Evolutionary conservation across 2,329 filamentous ascomycete species (phyloP).

Genomic region (Leptodontidium sp.): DNA sequence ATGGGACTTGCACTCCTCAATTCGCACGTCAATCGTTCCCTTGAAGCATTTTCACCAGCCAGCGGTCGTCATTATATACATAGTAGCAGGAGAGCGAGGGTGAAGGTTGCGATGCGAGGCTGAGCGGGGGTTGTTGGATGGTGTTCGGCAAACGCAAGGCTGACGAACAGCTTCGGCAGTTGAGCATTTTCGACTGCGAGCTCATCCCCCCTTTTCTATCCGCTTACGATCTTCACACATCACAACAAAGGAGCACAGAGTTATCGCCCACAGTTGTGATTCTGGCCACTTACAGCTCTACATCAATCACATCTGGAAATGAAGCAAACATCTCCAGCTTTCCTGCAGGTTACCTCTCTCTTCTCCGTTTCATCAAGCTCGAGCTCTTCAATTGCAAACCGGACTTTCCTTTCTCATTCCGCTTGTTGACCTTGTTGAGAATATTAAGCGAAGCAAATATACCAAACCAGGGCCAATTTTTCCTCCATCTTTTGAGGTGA

Average conservation of each 20-base stretch:
- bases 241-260: neutral
- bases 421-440: neutral
- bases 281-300: neutral
- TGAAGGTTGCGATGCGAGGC: conserved; percentile 4
- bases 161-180: conserved; percentile 7
- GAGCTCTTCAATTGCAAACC: too few species aligned
- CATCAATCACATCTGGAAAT: neutral
- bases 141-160: neutral
- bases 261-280: neutral
- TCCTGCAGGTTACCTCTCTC: too few species aligned
- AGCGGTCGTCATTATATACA: too few species aligned
- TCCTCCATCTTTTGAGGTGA: too few species aligned
- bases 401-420: neutral
- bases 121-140: neutral
- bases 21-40: conserved; percentile 3
- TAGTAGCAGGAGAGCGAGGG: neutral
- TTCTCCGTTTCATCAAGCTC: too few species aligned
- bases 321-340: too few species aligned
- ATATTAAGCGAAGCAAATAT: neutral
- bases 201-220: neutral
- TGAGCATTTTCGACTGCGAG: neutral
- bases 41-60: neutral
- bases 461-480: too few species aligned
- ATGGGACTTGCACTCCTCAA: conserved; percentile 18
- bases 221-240: neutral